Evolutionary conservation across 2,329 filamentous ascomycete genomes (phyloP), one percentile per base, ranked within the genome.

Genomic region (Talaromyces sp.): DNA sequence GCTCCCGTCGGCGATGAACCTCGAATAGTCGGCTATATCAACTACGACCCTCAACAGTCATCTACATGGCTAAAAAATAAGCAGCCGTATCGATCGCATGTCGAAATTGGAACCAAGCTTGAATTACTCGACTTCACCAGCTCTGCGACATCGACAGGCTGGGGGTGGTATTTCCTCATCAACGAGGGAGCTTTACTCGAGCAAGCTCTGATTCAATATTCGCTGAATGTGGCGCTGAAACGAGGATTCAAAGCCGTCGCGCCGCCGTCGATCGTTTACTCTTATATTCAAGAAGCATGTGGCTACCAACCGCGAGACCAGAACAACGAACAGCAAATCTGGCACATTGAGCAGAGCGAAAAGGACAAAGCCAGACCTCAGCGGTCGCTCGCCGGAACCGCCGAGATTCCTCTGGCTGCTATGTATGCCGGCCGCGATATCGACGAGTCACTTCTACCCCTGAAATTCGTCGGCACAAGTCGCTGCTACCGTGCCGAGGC

Each of bases 151-250:
- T 88, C 91, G 1, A 91, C 89, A 3, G 95, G 95, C 40, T 99
- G 93, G 93, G 95, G 95, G 1, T 99, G 92, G 91, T 99, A 99
- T 79, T 98, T 92, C 77, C 86, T 99, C 11, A 82, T 91, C n/a
- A 91, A 93, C 72, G 93, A 96, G 71, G 95, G 88, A 8, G 93
- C 93, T 0, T 86, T 95, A 74, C 84, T 99, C n/a, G 95, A 99
- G 77, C 93, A 98, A 73, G 95, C 95, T 0, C 84, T 99, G 2
- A 80, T 98, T 12, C 89, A 93, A 74, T 97, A 96, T 75, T 88
- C 95, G 0, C 82, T 98, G 2, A 82, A 83, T 9, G 85, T 90
- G 1, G 90, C 91, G 8, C 86, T 87, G 62, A 84, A 83, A 56
- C 83, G 86, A 67, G 91, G 91, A 58, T 99, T 92, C 91, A 86